These are phyloP conservation scores for Venturia asperata DNA, from an alignment of 2,329 filamentous ascomycete species.

Conservation along the genomic window DNA sequence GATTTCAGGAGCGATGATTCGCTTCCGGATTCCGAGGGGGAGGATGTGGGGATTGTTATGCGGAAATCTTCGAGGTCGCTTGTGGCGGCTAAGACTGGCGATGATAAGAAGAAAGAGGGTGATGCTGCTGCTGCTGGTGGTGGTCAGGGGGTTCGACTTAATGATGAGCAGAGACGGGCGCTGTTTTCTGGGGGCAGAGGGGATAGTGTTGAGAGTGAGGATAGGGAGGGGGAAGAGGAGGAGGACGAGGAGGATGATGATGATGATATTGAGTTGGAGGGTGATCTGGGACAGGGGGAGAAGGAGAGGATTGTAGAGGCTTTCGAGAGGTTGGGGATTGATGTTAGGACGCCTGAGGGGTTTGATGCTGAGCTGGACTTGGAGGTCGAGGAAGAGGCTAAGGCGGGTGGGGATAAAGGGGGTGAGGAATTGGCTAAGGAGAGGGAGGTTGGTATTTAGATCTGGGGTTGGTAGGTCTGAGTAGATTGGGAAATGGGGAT, in stretches of 20 bases:
- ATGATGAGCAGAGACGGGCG: not conserved
- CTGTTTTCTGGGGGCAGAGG: not conserved
- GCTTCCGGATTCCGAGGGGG: conserved; percentile 5
- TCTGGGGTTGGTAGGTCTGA: too few species aligned
- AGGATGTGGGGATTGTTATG: conserved; percentile 20
- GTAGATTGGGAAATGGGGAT: not conserved
- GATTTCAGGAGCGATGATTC: conserved; percentile 15
- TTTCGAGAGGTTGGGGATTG: conserved; percentile 17
- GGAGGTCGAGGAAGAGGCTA: not conserved
- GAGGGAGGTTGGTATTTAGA: not conserved
- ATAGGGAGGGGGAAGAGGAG: not conserved
- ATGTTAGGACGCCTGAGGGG: conserved; percentile 14
- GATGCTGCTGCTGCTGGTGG: too few species aligned
- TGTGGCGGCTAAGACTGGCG: too few species aligned
- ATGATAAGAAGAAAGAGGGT: too few species aligned
- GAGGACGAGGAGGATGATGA: conserved; percentile 4
- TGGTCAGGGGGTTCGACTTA: not conserved
- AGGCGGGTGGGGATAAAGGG: not conserved
- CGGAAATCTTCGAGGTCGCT: conserved; percentile 1
- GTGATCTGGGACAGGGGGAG: not conserved
- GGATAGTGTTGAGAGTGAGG: conserved; percentile 1
- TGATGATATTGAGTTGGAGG: conserved; percentile 9
- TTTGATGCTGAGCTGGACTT: not conserved
- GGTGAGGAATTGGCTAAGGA: conserved; percentile 2
- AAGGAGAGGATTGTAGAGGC: conserved; percentile 10